Evolutionary conservation across 1,284 basidiomycete genomes (phyloP), one percentile per base, ranked within the genome.

Genomic region (Uromyces viciae-fabae): DNA sequence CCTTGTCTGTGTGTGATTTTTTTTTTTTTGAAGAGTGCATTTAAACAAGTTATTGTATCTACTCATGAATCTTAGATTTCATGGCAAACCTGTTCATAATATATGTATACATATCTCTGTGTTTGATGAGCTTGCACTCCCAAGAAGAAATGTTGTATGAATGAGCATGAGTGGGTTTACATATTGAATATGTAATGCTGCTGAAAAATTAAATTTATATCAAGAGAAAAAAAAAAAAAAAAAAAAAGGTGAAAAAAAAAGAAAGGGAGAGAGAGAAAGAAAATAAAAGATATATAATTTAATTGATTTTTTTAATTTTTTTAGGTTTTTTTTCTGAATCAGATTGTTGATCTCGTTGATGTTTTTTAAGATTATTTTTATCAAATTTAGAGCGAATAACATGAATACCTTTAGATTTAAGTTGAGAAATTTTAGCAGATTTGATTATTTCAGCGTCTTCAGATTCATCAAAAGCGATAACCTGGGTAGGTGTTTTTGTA

Each of bases 341-440:
- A 62, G 31, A 19, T 3, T 40, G 49, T 38, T 25, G 7, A 38
- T 73, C 52, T 1, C 31, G n/a, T 42, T 58, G 17, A 33, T 49
- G 14, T 28, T 49, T 46, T 15, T 60, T 43, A 19, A 42, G 38
- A 11, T 64, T 8, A n/a, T 62, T 64, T 49, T 76, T 46, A 9
- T 46, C 31, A 9, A 42, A 15, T 33, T 76, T 80, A 31, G 58
- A 31, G 36, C 56, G 36, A 82, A 80, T 81, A 19, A 73, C 71
- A 73, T 84, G 83, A 42, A 84, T 78, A 3, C 84, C 84, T 73
- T 82, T 83, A 52, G 82, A 77, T 82, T 84, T 84, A 36, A 83
- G 62, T 76, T 84, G 82, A 7, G 82, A 79, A 69, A 82, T 83
- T 56, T 81, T 81, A 22, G 83, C 82, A 43, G 82, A 81, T 31